Conservation (phyloP, 2,329 filamentous ascomycete genomes). For the Diaporthe caulivora region DNA sequence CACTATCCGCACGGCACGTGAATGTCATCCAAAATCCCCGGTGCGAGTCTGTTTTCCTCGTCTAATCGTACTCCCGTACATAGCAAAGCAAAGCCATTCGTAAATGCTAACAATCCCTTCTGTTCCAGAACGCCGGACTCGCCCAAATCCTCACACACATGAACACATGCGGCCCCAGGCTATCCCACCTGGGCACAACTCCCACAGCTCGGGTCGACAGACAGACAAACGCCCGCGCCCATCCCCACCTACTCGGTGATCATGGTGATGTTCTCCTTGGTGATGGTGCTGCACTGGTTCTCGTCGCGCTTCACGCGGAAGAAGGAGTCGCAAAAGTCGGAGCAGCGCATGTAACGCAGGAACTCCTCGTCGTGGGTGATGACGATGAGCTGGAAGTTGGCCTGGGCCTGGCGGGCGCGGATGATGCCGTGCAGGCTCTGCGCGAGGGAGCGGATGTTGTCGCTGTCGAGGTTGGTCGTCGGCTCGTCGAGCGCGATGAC, state of each 20-base stretch:
- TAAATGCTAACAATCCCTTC: conserved; percentile 2
- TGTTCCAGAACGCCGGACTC: conserved; percentile 9
- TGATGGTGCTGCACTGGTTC: conserved; percentile 89
- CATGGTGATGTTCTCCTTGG: conserved; percentile 72
- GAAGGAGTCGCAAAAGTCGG: conserved; percentile 93
- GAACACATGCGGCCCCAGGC: background rate
- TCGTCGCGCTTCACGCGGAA: conserved; percentile 87
- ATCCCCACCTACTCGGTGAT: conserved; percentile 49
- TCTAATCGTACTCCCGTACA: background rate
- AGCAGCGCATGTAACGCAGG: conserved; percentile 90
- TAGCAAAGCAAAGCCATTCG: background rate
- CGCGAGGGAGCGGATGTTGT: conserved; percentile 93
- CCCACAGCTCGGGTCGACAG: background rate
- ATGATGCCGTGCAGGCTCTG: conserved; percentile 90
- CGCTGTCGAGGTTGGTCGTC: conserved; percentile 94
- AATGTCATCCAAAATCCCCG: no score
- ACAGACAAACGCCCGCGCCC: no score
- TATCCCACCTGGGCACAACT: no score
- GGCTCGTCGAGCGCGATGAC: conserved; percentile 97
- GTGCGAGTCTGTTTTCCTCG: background rate
- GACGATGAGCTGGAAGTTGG: conserved; percentile 97
- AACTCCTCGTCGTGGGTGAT: conserved; percentile 99
- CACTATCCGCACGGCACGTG: background rate
- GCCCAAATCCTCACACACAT: background rate
- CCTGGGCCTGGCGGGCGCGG: conserved; percentile 82